Evolutionary conservation across 345 rosid genomes (phyloP).

Genomic region (Aquilaria malaccensis): DNA sequence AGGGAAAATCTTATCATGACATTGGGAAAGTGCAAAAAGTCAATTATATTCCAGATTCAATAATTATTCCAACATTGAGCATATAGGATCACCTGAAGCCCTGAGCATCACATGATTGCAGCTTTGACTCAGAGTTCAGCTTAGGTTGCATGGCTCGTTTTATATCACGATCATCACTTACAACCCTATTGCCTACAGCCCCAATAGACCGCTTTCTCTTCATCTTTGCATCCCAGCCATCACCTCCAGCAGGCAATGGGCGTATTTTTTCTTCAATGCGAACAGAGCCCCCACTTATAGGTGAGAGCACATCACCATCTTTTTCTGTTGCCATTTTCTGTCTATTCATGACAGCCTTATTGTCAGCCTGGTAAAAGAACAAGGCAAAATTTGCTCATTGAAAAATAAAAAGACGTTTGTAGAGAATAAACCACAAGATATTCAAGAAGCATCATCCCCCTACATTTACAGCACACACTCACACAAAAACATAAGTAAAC

Average conservation of each 20-base stretch:
- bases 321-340: constrained; percentile 50
- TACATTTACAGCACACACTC: no score
- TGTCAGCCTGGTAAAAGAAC: constrained; percentile 38
- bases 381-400: constrained; percentile 13
- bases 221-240: constrained; percentile 91
- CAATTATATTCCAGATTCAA: background rate
- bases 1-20: background rate
- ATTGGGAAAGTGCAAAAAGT: no score
- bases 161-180: constrained; percentile 51
- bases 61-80: background rate
- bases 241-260: constrained; percentile 75
- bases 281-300: constrained; percentile 40
- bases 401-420: constrained; percentile 4
- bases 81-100: constrained; percentile 52
- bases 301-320: constrained; percentile 55
- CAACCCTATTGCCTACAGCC: constrained; percentile 53
- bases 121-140: constrained; percentile 53
- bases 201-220: constrained; percentile 92
- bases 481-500: no score
- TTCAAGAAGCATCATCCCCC: background rate
- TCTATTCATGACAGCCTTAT: constrained; percentile 43
- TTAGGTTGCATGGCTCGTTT: constrained; percentile 57
- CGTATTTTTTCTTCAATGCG: constrained; percentile 73
- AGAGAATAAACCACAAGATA: constrained; percentile 1
- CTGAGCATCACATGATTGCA: constrained; percentile 62